phyloP scores from a whole-genome alignment of 768 basidiomycete genomes.

The Rhodotorula diobovata region DNA sequence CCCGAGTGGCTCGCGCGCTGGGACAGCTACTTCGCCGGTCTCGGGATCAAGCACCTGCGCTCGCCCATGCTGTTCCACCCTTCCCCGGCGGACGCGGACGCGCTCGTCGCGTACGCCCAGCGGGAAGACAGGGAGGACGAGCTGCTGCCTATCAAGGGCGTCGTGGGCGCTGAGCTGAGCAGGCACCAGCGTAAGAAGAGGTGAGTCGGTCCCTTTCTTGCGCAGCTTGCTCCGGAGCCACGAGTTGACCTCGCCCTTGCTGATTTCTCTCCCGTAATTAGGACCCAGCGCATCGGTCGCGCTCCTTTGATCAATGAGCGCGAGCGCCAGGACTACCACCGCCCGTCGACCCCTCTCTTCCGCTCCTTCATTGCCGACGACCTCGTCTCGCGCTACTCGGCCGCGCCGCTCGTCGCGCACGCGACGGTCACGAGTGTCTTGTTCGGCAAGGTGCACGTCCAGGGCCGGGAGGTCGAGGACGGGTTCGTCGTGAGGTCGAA shows the following conservation, averaged over 20 bases:
- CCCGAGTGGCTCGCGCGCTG: conserved; percentile 30
- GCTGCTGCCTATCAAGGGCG: conserved; percentile 37
- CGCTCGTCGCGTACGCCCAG: conserved; percentile 39
- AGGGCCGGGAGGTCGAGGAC: conserved; percentile 11
- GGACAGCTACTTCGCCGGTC: conserved; percentile 34
- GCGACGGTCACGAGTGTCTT: conserved; percentile 22
- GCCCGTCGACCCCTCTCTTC: conserved; percentile 40
- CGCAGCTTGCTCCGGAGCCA: too few relatives aligned
- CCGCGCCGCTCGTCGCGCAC: conserved; percentile 25
- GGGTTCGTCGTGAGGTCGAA: conserved; percentile 16
- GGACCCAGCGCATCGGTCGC: conserved; percentile 10
- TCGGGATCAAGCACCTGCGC: conserved; percentile 40
- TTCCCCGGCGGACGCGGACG: conserved; percentile 39
- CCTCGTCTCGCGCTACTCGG: conserved; percentile 37
- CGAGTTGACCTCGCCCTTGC: background rate
- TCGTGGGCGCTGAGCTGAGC: conserved; percentile 41
- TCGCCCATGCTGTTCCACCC: conserved; percentile 44
- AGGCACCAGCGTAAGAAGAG: conserved; percentile 42
- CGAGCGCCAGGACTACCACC: conserved; percentile 41
- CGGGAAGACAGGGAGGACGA: conserved; percentile 25
- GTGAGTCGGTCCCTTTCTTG: background rate
- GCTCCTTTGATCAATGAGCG: conserved; percentile 41
- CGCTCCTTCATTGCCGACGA: conserved; percentile 30
- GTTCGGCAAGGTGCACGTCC: conserved; percentile 19
- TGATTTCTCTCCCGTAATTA: background rate